Evolutionary conservation across 768 basidiomycete genomes (phyloP).

Genomic region (Mycena metata): DNA sequence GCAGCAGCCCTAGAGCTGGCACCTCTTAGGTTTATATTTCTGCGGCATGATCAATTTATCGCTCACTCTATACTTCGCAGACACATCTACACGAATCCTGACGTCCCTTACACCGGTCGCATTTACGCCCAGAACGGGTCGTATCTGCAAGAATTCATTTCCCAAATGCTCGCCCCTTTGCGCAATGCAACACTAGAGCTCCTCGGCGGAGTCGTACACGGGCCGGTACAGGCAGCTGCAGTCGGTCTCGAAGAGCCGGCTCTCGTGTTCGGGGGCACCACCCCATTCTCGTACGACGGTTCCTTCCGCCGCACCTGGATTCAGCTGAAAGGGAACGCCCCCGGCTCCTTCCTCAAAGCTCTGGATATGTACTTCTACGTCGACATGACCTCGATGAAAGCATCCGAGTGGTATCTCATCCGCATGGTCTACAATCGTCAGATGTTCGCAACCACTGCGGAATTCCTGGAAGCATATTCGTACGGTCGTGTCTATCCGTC

Average conservation of each 20-base stretch:
- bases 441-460: conserved; percentile 61
- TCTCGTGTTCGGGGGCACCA: conserved; percentile 58
- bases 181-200: conserved; percentile 33
- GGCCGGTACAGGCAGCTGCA: background rate
- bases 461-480: conserved; percentile 66
- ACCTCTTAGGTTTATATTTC: conserved; percentile 28
- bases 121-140: conserved; percentile 18
- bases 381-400: conserved; percentile 68
- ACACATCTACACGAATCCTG: conserved; percentile 37
- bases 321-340: conserved; percentile 61
- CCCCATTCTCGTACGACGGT: conserved; percentile 73
- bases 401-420: conserved; percentile 63
- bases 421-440: conserved; percentile 74
- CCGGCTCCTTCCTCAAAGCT: conserved; percentile 68
- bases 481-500: background rate
- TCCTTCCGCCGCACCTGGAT: conserved; percentile 69
- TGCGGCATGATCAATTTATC: background rate
- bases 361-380: conserved; percentile 70
- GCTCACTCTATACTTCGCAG: background rate
- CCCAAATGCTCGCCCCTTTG: conserved; percentile 19
- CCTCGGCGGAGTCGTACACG: conserved; percentile 26
- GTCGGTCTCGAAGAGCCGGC: background rate
- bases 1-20: conserved; percentile 8
- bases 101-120: conserved; percentile 34
- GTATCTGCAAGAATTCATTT: conserved; percentile 12